Base-by-base conservation (phyloP, 2,329 filamentous ascomycete genomes). In the Lecanicillium sp. region DNA sequence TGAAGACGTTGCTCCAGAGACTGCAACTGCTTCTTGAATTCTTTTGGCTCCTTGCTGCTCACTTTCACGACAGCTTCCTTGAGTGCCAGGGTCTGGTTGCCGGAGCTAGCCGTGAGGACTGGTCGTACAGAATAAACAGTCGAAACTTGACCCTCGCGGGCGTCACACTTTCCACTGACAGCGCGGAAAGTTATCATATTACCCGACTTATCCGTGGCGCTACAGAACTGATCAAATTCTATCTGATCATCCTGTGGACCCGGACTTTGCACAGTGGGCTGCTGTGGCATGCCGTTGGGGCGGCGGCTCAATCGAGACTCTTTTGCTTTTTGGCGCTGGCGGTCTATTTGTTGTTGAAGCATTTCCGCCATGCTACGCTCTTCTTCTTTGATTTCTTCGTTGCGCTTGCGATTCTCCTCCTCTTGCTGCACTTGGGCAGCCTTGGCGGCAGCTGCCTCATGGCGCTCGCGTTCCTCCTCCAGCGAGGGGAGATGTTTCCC, bases 381-480 rank as follows among this genome's bases (percentile, higher is more conserved):
- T 53, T 88, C 81, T 54, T 89, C 81, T 43, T 71, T 68, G 38
- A 63, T 70, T 47, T 79, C 78, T 43, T 78, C 66, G 28, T 69
- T 54, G 44, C 66, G 73, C 49, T 70, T 73, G 31, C 66, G 63
- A 29, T 72, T 68, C 36, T 76, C 68, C 34, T 68, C 67, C 46
- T 71, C 65, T 44, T 66, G 69, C 44, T 77, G 68, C 54, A 71
- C 73, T 59, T 66, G 65, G 48, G 73, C 83, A 37, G 77, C 62
- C 51, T 72, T 71, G 33, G 77, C 77, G 19, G 85, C 68, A 17
- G 76, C 77, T 17, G 83, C 83, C 61, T 94, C 86, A 45, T 94
- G 87, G 12, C 79, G 79, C 19, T 84, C 87, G 29, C 89, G 78
- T 59, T 97, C 89, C 51, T 94, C 87, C 53, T 94, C 87, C 6